These are phyloP conservation scores for Hirsutella rhossiliensis DNA, from an alignment of 2,329 filamentous ascomycete genomes.

Conservation along the genomic window DNA sequence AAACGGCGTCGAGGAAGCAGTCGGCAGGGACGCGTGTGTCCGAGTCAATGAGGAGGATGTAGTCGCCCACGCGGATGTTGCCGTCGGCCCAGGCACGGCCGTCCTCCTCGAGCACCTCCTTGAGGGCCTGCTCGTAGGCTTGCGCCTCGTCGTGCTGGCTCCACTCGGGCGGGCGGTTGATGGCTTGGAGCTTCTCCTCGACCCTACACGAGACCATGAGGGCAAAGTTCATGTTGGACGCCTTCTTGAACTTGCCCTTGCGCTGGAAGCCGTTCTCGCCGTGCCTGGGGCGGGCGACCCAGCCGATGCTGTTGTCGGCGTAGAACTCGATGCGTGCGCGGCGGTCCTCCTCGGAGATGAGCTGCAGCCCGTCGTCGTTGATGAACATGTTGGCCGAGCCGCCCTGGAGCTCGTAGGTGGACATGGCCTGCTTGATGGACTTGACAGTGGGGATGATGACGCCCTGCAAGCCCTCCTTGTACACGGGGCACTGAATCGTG, in stretches of 20 bases:
- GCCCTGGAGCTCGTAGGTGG: conserved; percentile 64
- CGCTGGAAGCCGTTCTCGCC: conserved; percentile 50
- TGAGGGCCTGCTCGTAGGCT: conserved; percentile 53
- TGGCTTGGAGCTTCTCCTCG: conserved; percentile 51
- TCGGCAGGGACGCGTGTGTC: conserved; percentile 69
- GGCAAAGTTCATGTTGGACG: conserved; percentile 62
- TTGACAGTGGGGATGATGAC: conserved; percentile 70
- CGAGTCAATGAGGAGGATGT: conserved; percentile 63
- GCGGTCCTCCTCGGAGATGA: conserved; percentile 50
- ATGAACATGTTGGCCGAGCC: conserved; percentile 70
- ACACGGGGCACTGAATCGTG: conserved; percentile 79
- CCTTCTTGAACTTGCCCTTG: conserved; percentile 58
- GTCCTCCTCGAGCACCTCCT: conserved; percentile 53
- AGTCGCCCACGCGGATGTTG: conserved; percentile 77
- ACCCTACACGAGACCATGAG: conserved; percentile 57
- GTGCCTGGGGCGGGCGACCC: conserved; percentile 54
- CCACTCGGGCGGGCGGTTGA: conserved; percentile 50
- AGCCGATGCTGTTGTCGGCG: conserved; percentile 56
- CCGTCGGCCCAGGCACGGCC: conserved; percentile 71
- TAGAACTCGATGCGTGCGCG: conserved; percentile 56
- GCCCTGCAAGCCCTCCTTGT: conserved; percentile 66
- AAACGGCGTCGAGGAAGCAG: conserved; percentile 67
- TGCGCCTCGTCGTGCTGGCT: conserved; percentile 54
- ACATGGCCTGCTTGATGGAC: conserved; percentile 67
- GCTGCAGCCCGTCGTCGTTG: conserved; percentile 64